These are phyloP conservation scores for Amaranthus cruentus DNA, from an alignment of 148 eudicot species.

Conservation along the genomic window DNA sequence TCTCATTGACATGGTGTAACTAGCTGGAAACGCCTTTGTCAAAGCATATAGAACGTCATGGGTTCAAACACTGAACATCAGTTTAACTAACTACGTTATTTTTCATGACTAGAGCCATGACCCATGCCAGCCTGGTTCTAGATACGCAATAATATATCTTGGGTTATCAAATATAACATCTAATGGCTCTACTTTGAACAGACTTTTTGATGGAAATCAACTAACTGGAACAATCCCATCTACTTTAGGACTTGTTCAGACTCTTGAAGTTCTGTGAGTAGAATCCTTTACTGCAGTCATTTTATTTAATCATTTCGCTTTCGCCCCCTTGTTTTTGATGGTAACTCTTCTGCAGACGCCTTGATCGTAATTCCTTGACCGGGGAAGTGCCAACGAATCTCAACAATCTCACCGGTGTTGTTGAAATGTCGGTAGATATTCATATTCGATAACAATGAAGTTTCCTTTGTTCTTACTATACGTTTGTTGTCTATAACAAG, in stretches of 20 bases:
- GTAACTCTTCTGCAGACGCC: constrained; percentile 44
- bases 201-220: constrained; percentile 74
- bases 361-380: constrained; percentile 61
- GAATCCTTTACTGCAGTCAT: not conserved
- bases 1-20: no score
- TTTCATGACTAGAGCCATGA: no score
- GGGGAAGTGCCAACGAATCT: constrained; percentile 66
- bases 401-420: constrained; percentile 62
- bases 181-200: constrained; percentile 21
- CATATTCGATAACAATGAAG: not conserved
- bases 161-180: not conserved
- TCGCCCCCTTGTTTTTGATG: not conserved
- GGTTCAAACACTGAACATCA: no score
- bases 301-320: constrained; percentile 1
- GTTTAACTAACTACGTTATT: no score
- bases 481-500: not conserved
- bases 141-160: not conserved
- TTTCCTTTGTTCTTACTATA: not conserved
- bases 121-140: no score
- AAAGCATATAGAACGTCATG: no score
- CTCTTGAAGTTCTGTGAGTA: constrained; percentile 91
- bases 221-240: constrained; percentile 65
- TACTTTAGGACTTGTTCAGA: constrained; percentile 58
- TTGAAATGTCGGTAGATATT: constrained; percentile 61
- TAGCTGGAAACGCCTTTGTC: no score